Base-by-base conservation (phyloP, 768 basidiomycete species). In the Lactarius deliciosus region DNA sequence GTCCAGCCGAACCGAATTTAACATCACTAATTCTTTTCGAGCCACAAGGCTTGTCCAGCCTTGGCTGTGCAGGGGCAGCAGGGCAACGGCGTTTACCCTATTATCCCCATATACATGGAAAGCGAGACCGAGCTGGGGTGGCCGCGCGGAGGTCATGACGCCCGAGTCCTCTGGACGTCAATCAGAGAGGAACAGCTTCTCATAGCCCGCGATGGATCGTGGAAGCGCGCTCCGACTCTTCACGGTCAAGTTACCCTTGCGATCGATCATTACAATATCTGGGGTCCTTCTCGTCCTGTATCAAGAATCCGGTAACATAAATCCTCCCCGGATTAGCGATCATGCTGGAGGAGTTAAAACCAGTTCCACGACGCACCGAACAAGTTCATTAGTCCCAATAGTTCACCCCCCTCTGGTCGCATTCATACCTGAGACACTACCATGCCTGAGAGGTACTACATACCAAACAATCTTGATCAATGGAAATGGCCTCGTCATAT, bases 401-500 rank as follows among this genome's bases (percentile, higher is more conserved):
- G 34, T 60, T 11, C 11, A 57, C 11, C 61, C 30, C 28, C 1
- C 13, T 6, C 18, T 45, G n/a, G 38, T 47, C 10, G n/a, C 47
- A 34, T 20, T 10, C 55, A 56, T 47, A 43, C 3, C 20, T 7
- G 11, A 57, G 13, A 34, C 13, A 41, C 53, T 40, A 63, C 22
- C 45, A 69, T 68, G 69, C 38, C 62, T 13, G 66, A 58, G 40
- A 62, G 22, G 47, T 68, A 64, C 16, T 13, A 22, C 64, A 69
- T 71, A 9, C 71, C 71, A 28, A 22, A 71, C 50, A 61, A 61
- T 34, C 43, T 73, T 54, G 41, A 60, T 18, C 54, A 54, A 38
- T 74, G 73, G 73, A 71, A 73, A 38, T 73, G 73, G 73, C 69
- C 68, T 13, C 73, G 73, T 45, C 60, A 57, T 22, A 38, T 73